Percentiles rank a stretch among this genome's conserved stretches.
phyloP scores from a whole-genome alignment of 225 moss, liverwort and hornwort genomes.

The Climacium dendroides region DNA sequence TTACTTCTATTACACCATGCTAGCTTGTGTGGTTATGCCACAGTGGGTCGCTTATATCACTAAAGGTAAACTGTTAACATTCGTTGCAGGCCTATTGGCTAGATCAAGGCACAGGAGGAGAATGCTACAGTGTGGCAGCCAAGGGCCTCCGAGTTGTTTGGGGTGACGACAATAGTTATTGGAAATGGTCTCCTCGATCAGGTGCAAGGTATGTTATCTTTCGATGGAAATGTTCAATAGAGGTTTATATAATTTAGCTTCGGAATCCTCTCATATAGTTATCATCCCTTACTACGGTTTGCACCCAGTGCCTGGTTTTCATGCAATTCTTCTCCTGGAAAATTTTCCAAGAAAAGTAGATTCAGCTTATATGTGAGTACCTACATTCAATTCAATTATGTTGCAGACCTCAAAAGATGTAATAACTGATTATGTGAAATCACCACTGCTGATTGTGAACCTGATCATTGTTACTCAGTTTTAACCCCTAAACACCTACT shows the following conservation, averaged over 20 bases:
- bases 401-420: no score
- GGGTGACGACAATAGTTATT: constrained; percentile 2
- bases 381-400: not conserved
- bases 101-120: constrained; percentile 31
- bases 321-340: not conserved
- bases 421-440: not conserved
- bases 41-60: not conserved
- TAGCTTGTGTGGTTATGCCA: not conserved
- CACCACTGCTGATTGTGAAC: not conserved
- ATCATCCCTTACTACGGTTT: not conserved
- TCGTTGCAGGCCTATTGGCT: constrained; percentile 36
- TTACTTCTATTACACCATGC: not conserved
- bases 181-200: constrained; percentile 5
- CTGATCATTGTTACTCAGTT: not conserved
- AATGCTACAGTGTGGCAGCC: constrained; percentile 35
- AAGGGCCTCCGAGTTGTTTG: constrained; percentile 23
- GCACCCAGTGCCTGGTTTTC: not conserved
- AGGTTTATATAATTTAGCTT: not conserved
- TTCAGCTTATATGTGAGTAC: not conserved
- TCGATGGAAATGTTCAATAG: not conserved
- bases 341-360: not conserved
- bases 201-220: constrained; percentile 24
- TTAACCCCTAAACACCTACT: not conserved
- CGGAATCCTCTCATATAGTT: not conserved
- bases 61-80: not conserved